Evolutionary conservation across 2,329 filamentous ascomycete species (phyloP).

Genomic region (Fusarium kyushuense): DNA sequence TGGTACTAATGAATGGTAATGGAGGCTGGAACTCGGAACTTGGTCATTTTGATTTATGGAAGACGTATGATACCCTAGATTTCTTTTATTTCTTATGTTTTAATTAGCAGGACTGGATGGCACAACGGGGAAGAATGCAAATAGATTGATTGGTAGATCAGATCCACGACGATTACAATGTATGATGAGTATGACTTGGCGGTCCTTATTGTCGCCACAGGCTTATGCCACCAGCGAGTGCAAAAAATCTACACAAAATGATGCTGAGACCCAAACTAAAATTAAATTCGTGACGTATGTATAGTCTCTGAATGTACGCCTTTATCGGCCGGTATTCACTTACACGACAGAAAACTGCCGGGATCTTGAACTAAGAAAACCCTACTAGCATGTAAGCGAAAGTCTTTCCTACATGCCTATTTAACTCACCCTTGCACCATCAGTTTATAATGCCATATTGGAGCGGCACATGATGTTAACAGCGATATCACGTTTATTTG

Average conservation of each 20-base stretch:
- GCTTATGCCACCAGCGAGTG: background rate
- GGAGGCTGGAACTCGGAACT: background rate
- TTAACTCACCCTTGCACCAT: background rate
- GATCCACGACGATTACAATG: background rate
- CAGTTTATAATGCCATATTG: background rate
- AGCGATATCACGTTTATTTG: no score
- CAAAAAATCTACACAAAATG: background rate
- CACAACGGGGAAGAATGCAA: background rate
- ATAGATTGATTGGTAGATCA: background rate
- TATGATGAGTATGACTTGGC: background rate
- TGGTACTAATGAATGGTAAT: background rate
- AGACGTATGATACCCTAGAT: constrained; percentile 36
- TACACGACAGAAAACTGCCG: background rate
- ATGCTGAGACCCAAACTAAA: background rate
- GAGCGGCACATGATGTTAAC: background rate
- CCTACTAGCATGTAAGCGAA: constrained; percentile 2
- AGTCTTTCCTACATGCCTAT: background rate
- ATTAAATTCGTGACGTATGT: background rate
- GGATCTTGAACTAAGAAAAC: background rate
- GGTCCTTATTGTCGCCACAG: background rate
- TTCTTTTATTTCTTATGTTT: constrained; percentile 17
- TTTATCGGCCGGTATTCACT: background rate
- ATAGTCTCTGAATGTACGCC: background rate
- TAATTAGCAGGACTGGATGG: constrained; percentile 1
- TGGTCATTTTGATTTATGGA: constrained; percentile 14